Evolutionary conservation across 2,329 filamentous ascomycete species (phyloP).

Genomic region (Aspergillus vadensis): DNA sequence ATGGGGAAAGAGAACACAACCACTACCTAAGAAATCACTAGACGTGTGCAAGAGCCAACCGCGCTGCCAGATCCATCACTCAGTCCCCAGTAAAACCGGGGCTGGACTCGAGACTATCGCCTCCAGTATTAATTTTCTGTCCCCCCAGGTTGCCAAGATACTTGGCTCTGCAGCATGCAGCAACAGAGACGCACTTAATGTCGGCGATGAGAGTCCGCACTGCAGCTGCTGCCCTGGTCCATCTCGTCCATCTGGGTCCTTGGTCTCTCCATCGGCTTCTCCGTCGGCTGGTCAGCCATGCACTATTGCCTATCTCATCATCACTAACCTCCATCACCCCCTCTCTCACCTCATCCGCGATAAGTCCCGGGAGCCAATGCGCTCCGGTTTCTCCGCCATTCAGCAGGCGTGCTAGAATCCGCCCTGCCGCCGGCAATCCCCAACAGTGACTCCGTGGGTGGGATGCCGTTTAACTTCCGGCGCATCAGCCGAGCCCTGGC

Average conservation of each 20-base stretch:
- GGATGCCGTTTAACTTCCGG: slow-evolving; percentile 8
- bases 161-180: slow-evolving; percentile 7
- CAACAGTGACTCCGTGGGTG: background rate
- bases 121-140: background rate
- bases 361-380: slow-evolving; percentile 1
- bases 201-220: slow-evolving; percentile 9
- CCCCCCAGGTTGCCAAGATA: slow-evolving; percentile 3
- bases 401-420: background rate
- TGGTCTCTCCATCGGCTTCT: background rate
- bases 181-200: slow-evolving; percentile 4
- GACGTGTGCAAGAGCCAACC: too few relatives aligned
- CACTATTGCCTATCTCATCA: background rate
- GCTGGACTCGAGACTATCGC: background rate
- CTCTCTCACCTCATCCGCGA: background rate
- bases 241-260: background rate
- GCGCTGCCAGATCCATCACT: too few relatives aligned
- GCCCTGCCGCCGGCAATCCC: background rate
- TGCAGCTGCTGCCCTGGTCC: background rate
- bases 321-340: background rate
- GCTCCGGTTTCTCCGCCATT: slow-evolving; percentile 8
- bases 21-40: too few relatives aligned
- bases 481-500: slow-evolving; percentile 7
- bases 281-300: background rate
- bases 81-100: background rate
- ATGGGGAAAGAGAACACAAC: too few relatives aligned